phyloP scores from a whole-genome alignment of 495 filamentous ascomycete genomes.

The Opeltia flavorubescens region DNA sequence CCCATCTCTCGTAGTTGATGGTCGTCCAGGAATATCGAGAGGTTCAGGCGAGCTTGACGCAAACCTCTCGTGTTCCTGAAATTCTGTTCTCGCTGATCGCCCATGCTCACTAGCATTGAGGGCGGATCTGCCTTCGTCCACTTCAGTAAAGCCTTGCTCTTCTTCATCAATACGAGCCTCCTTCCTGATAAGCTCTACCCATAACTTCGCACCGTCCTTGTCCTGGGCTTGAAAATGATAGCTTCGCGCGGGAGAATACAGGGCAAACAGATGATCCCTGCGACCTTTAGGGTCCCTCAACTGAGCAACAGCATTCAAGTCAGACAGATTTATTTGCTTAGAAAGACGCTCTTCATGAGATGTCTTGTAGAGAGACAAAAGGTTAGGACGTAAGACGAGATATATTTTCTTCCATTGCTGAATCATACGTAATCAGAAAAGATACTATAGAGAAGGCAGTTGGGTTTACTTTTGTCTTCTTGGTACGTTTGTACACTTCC shows the following conservation, averaged over 20 bases:
- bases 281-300: conserved; percentile 79
- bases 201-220: conserved; percentile 65
- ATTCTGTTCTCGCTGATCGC: conserved; percentile 12
- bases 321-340: conserved; percentile 73
- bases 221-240: conserved; percentile 71
- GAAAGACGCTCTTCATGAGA: conserved; percentile 78
- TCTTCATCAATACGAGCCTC: conserved; percentile 76
- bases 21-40: conserved; percentile 16
- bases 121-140: conserved; percentile 46
- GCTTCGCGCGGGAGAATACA: conserved; percentile 87
- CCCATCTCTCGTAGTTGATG: conserved; percentile 15
- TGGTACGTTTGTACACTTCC: conserved; percentile 69
- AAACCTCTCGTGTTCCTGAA: conserved; percentile 20
- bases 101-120: conserved; percentile 28
- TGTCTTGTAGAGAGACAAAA: conserved; percentile 91
- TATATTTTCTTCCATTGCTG: conserved; percentile 71
- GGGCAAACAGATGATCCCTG: conserved; percentile 67
- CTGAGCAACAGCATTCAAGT: conserved; percentile 78
- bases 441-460: background rate
- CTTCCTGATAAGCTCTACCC: conserved; percentile 69
- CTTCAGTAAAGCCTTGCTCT: conserved; percentile 57
- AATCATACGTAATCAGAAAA: conserved; percentile 14
- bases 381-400: conserved; percentile 81
- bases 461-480: conserved; percentile 73
- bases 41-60: conserved; percentile 57